These are phyloP conservation scores for Parachaetomium inaequale DNA, from an alignment of 495 filamentous ascomycete species.

Conservation along the genomic window DNA sequence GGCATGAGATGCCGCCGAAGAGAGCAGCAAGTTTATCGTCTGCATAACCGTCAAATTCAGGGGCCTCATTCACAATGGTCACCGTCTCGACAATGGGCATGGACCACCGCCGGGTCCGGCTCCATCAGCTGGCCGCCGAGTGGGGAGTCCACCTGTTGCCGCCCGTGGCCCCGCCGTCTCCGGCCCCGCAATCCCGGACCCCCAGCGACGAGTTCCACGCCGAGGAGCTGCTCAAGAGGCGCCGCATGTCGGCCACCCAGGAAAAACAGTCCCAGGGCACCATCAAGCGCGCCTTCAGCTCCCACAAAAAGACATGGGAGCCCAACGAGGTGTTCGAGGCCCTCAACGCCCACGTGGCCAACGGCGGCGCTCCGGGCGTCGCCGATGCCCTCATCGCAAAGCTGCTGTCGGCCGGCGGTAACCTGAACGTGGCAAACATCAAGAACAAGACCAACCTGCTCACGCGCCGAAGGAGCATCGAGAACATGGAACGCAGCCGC, in stretches of 20 bases:
- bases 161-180: constrained; percentile 25
- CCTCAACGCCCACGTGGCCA: constrained; percentile 40
- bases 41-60: neutral
- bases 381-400: constrained; percentile 47
- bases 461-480: constrained; percentile 42
- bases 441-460: constrained; percentile 42
- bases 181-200: constrained; percentile 29
- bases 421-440: constrained; percentile 38
- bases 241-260: constrained; percentile 30
- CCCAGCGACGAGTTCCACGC: constrained; percentile 41
- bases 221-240: constrained; percentile 45
- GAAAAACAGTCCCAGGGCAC: constrained; percentile 33
- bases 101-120: constrained; percentile 34
- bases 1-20: neutral
- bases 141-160: constrained; percentile 33
- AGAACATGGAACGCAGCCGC: constrained; percentile 41
- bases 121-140: constrained; percentile 37
- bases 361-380: constrained; percentile 42
- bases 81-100: constrained; percentile 15
- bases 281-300: constrained; percentile 44
- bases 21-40: neutral
- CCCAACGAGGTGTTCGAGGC: constrained; percentile 45
- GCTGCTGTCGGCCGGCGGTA: constrained; percentile 40
- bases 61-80: neutral
- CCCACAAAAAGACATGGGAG: constrained; percentile 48